Percentiles rank a stretch among this genome's conserved stretches.
phyloP scores from a whole-genome alignment of 1,284 basidiomycete genomes.

The Leucoagaricus sp. region DNA sequence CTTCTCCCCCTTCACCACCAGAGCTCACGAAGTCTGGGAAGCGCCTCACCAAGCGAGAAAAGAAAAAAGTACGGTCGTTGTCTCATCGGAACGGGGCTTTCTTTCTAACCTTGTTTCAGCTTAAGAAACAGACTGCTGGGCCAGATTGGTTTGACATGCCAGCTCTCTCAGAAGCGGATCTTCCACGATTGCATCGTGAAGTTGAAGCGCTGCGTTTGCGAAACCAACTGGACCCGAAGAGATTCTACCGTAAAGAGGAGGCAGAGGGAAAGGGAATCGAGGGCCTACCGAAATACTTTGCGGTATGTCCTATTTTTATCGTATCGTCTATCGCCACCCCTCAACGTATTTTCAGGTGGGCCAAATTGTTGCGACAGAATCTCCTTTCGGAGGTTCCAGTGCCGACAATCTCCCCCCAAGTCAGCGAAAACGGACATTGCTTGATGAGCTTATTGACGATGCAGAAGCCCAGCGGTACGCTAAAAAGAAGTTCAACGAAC shows the following conservation, averaged over 20 bases:
- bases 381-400: slow-evolving; percentile 76
- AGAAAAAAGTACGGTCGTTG: slow-evolving; percentile 55
- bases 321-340: slow-evolving; percentile 12
- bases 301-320: slow-evolving; percentile 46
- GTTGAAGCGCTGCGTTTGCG: slow-evolving; percentile 91
- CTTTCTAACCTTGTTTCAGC: slow-evolving; percentile 36
- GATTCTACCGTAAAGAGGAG: slow-evolving; percentile 87
- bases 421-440: slow-evolving; percentile 77
- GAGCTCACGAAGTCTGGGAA: slow-evolving; percentile 61
- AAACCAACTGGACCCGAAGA: slow-evolving; percentile 94
- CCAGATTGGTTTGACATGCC: slow-evolving; percentile 92
- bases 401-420: slow-evolving; percentile 70
- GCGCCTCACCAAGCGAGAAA: slow-evolving; percentile 65
- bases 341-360: slow-evolving; percentile 59
- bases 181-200: slow-evolving; percentile 86
- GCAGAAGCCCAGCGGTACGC: slow-evolving; percentile 86
- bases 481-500: slow-evolving; percentile 91
- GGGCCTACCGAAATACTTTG: slow-evolving; percentile 87
- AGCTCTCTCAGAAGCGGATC: slow-evolving; percentile 75
- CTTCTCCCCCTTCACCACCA: slow-evolving; percentile 56
- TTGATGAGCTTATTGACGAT: slow-evolving; percentile 90
- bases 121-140: slow-evolving; percentile 77
- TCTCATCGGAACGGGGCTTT: background rate
- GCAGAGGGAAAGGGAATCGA: slow-evolving; percentile 86
- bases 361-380: slow-evolving; percentile 76